Evolutionary conservation across 1,284 basidiomycete species (phyloP).

Genomic region (Ceratobasidium sp.): DNA sequence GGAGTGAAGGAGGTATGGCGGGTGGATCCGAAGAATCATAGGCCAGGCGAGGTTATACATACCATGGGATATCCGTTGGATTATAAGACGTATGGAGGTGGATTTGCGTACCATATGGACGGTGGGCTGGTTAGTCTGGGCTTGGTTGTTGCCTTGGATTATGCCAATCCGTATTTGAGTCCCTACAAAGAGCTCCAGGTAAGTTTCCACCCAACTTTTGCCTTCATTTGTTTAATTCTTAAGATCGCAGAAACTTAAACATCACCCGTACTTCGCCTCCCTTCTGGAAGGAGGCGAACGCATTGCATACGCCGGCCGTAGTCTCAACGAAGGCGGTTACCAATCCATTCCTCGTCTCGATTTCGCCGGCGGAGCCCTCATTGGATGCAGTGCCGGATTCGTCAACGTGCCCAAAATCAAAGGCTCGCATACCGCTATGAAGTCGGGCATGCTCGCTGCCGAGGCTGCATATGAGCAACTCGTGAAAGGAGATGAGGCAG

Average conservation of each 20-base stretch:
- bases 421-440: conserved; percentile 99
- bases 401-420: conserved; percentile 99
- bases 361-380: conserved; percentile 95
- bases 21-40: conserved; percentile 80
- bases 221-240: conserved; percentile 37
- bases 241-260: conserved; percentile 87
- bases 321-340: conserved; percentile 93
- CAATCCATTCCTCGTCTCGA: conserved; percentile 92
- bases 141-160: conserved; percentile 94
- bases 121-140: conserved; percentile 92
- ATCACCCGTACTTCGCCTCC: conserved; percentile 90
- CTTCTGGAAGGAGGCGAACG: conserved; percentile 84
- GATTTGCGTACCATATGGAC: conserved; percentile 97
- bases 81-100: conserved; percentile 90
- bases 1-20: conserved; percentile 99
- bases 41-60: conserved; percentile 90
- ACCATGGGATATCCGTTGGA: conserved; percentile 95
- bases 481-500: conserved; percentile 53
- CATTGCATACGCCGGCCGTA: conserved; percentile 91
- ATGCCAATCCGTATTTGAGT: conserved; percentile 92
- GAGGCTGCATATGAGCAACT: conserved; percentile 82
- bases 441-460: conserved; percentile 96
- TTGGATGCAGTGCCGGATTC: conserved; percentile 97
- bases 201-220: conserved; percentile 51
- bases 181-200: conserved; percentile 96